A percentile compares a stretch with the other conserved stretches of the same genome.
Evolutionary conservation across 78 protist species (phyloP).

Genomic region (Cavenderia fasciculata): DNA sequence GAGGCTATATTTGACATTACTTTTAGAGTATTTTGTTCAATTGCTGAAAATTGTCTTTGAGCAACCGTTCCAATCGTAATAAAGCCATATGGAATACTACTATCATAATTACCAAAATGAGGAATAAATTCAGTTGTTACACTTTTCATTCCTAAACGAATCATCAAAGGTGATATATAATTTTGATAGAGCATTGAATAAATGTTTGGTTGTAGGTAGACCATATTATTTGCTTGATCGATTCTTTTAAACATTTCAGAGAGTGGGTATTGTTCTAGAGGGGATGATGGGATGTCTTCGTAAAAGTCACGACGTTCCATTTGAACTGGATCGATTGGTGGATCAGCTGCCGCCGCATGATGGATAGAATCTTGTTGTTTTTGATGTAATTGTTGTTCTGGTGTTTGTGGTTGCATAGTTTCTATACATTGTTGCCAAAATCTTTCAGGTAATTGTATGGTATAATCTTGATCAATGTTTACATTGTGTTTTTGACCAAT

Average conservation of each 20-base stretch:
- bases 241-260: background rate
- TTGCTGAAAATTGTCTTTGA: slow-evolving; percentile 5
- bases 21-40: slow-evolving; percentile 31
- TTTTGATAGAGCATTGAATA: slow-evolving; percentile 22
- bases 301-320: slow-evolving; percentile 1
- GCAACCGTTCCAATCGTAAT: background rate
- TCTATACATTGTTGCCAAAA: background rate
- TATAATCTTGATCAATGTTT: background rate
- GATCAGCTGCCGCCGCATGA: too few species aligned
- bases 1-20: slow-evolving; percentile 3
- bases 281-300: background rate
- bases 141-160: background rate
- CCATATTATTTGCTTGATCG: background rate
- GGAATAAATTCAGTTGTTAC: background rate
- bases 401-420: background rate
- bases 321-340: slow-evolving; percentile 3
- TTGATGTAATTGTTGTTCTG: background rate
- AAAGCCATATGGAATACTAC: slow-evolving; percentile 3
- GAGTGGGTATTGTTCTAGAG: background rate
- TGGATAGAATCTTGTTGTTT: background rate
- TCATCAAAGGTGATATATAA: slow-evolving; percentile 11
- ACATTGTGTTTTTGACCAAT: background rate
- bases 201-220: background rate
- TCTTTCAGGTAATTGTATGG: background rate
- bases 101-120: background rate